These are phyloP conservation scores for Neopestalotiopsis sp. DNA, from an alignment of 2,329 filamentous ascomycete species.

Conservation along the genomic window DNA sequence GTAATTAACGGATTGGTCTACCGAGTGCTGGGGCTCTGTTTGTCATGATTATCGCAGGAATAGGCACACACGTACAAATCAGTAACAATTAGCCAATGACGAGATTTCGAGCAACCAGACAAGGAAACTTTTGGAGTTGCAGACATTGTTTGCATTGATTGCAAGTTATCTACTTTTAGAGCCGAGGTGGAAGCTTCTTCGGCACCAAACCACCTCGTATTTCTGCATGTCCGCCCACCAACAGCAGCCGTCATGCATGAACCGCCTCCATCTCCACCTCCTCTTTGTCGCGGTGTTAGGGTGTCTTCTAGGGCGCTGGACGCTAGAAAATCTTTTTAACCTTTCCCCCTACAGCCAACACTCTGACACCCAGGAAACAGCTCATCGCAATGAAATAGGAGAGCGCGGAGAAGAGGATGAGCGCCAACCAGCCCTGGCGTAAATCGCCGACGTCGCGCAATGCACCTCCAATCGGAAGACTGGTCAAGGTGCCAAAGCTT, in stretches of 20 bases:
- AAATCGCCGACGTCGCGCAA: conserved; percentile 28
- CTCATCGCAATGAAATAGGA: conserved; percentile 35
- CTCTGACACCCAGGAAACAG: conserved; percentile 33
- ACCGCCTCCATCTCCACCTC: not conserved
- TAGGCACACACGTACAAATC: too few relatives aligned
- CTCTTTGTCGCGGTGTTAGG: not conserved
- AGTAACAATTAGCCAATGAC: too few relatives aligned
- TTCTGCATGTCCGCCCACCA: not conserved
- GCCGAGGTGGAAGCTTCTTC: conserved; percentile 6
- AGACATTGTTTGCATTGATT: not conserved
- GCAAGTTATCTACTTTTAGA: not conserved
- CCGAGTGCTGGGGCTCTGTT: too few relatives aligned
- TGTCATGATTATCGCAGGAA: too few relatives aligned
- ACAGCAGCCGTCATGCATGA: not conserved
- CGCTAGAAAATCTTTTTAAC: conserved; percentile 32
- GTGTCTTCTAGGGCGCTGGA: not conserved
- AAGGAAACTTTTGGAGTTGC: not conserved
- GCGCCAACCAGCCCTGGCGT: conserved; percentile 31
- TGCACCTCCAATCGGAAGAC: conserved; percentile 50
- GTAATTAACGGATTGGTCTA: not conserved
- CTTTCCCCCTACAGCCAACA: conserved; percentile 34
- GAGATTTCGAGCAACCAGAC: too few relatives aligned
- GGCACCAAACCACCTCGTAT: conserved; percentile 10
- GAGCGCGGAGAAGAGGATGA: conserved; percentile 35
- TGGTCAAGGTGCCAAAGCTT: conserved; percentile 68